Percentiles rank a stretch among this genome's conserved stretches.
Evolutionary conservation across 352 stramenopile species (phyloP).

Genomic region (Phytophthora crassamura): DNA sequence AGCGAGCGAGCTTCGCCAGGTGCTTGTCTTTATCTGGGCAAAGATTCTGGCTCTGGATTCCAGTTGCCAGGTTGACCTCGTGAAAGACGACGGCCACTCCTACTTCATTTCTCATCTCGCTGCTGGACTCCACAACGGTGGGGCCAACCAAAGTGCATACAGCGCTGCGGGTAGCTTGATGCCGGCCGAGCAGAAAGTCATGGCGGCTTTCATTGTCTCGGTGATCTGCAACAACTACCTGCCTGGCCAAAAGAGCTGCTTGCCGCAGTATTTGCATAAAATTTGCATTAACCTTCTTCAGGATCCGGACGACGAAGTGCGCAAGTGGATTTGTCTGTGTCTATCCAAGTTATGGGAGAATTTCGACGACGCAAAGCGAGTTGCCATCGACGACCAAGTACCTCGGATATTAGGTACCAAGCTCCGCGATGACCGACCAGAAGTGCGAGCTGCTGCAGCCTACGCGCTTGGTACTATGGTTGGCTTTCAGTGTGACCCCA

Average conservation of each 20-base stretch:
- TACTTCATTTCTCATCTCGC: constrained; percentile 97
- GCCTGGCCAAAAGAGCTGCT: constrained; percentile 93
- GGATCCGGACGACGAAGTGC: constrained; percentile 74
- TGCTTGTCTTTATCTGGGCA: constrained; percentile 94
- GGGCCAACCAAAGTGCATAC: constrained; percentile 34
- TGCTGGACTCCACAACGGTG: constrained; percentile 60
- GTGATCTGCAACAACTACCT: constrained; percentile 94
- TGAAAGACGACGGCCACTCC: constrained; percentile 95
- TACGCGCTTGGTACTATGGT: constrained; percentile 95
- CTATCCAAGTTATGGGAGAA: constrained; percentile 96
- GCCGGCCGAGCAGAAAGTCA: constrained; percentile 92
- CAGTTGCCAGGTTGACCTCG: constrained; percentile 96
- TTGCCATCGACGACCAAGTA: constrained; percentile 87
- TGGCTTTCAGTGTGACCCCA: constrained; percentile 76
- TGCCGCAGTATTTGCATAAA: constrained; percentile 91
- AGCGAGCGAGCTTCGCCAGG: constrained; percentile 95
- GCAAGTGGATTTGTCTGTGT: constrained; percentile 91
- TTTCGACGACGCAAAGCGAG: constrained; percentile 88
- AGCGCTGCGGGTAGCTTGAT: constrained; percentile 49
- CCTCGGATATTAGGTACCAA: constrained; percentile 84
- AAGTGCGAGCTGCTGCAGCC: constrained; percentile 93
- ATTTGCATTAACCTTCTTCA: constrained; percentile 74
- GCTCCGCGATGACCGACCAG: constrained; percentile 85
- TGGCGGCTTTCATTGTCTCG: constrained; percentile 96
- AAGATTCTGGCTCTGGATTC: constrained; percentile 97